These are phyloP conservation scores for Paraurostyla sp. DNA, from an alignment of 73 alveolate genomes.

Conservation along the genomic window DNA sequence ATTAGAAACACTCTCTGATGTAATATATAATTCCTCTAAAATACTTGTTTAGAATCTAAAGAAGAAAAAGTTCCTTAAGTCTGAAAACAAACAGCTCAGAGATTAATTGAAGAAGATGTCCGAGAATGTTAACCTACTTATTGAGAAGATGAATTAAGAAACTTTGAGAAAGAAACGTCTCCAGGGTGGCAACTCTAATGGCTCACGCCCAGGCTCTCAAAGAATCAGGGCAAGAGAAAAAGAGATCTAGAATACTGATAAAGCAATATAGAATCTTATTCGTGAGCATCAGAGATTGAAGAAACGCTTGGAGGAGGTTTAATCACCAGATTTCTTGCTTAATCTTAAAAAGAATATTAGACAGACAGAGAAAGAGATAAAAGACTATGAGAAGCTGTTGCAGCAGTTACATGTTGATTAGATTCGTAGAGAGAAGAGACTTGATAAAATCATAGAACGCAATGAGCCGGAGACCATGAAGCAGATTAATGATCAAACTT, in stretches of 20 bases:
- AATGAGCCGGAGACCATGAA: slow-evolving; percentile 62
- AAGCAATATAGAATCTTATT: slow-evolving; percentile 30
- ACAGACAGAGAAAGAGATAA: slow-evolving; percentile 41
- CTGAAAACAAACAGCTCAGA: slow-evolving; percentile 54
- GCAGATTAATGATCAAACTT: slow-evolving; percentile 46
- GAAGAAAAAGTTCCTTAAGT: slow-evolving; percentile 38
- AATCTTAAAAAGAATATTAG: slow-evolving; percentile 51
- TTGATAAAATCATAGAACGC: slow-evolving; percentile 53
- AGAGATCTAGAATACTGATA: slow-evolving; percentile 67
- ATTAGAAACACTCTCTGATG: slow-evolving; percentile 49
- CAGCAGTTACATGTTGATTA: slow-evolving; percentile 45
- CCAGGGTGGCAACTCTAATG: not conserved
- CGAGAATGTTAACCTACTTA: slow-evolving; percentile 57
- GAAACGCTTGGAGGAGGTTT: slow-evolving; percentile 58
- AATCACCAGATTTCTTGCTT: slow-evolving; percentile 58
- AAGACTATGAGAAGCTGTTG: slow-evolving; percentile 36
- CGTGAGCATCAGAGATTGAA: slow-evolving; percentile 52
- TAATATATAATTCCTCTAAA: not conserved
- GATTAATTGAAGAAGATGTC: slow-evolving; percentile 66
- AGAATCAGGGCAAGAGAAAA: slow-evolving; percentile 47
- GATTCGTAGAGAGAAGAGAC: slow-evolving; percentile 47
- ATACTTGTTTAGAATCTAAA: slow-evolving; percentile 20
- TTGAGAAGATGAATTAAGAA: slow-evolving; percentile 64
- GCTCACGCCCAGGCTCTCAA: slow-evolving; percentile 50
- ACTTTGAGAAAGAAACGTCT: slow-evolving; percentile 41